A percentile compares a stretch with the other conserved stretches of the same genome.
These are phyloP conservation scores for Populus nigra DNA, from an alignment of 345 rosid genomes.

Conservation along the genomic window DNA sequence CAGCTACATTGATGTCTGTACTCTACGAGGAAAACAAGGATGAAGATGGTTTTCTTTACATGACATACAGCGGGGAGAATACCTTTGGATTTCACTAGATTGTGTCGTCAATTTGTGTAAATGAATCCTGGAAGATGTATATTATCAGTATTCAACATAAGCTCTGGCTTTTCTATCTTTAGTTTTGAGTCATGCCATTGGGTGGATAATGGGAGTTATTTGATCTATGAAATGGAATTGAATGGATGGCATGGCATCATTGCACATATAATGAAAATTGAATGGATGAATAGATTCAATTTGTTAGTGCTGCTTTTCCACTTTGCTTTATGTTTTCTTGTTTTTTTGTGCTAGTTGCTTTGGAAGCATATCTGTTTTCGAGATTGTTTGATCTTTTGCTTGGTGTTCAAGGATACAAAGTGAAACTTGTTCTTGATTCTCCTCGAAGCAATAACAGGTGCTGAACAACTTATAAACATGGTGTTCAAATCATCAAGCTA, in stretches of 20 bases:
- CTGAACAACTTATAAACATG: too few relatives aligned
- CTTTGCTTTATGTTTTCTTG: too few relatives aligned
- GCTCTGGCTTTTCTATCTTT: background rate
- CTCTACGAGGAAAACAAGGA: slow-evolving; percentile 64
- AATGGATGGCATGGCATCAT: slow-evolving; percentile 2
- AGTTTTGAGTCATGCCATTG: background rate
- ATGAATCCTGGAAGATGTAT: slow-evolving; percentile 32
- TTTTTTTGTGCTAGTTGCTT: background rate
- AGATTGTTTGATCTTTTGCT: background rate
- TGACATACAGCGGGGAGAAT: slow-evolving; percentile 78
- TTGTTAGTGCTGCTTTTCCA: too few relatives aligned
- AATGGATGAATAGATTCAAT: too few relatives aligned
- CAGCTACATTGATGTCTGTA: slow-evolving; percentile 68
- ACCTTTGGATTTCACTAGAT: slow-evolving; percentile 45
- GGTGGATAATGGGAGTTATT: background rate
- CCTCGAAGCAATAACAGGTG: background rate
- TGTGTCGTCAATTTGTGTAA: slow-evolving; percentile 16
- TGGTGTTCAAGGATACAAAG: background rate
- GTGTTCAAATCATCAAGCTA: too few relatives aligned
- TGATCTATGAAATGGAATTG: background rate
- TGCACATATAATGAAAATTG: background rate
- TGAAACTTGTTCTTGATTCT: background rate
- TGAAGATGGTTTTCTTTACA: slow-evolving; percentile 75
- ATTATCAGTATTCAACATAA: slow-evolving; percentile 23
- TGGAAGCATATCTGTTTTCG: too few relatives aligned